Percentiles rank a stretch among this genome's conserved stretches.
Evolutionary conservation across 2,329 filamentous ascomycete genomes (phyloP).

Genomic region (Botrytis fabae): DNA sequence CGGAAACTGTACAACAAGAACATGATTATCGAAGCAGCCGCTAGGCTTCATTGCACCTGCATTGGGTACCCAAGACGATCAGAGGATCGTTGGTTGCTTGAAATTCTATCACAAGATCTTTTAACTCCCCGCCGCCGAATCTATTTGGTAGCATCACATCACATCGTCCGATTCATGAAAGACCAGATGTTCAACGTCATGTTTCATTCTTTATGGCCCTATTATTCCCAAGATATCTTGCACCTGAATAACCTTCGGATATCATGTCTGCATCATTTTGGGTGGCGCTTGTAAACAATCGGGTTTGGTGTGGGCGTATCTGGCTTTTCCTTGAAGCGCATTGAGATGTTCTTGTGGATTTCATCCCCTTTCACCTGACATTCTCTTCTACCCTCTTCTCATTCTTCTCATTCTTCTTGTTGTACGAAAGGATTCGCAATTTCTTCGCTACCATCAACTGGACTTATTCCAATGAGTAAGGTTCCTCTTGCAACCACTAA

Average conservation of each 20-base stretch:
- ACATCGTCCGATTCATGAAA: neutral
- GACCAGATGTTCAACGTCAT: slow-evolving; percentile 2
- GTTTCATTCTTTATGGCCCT: neutral
- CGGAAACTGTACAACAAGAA: neutral
- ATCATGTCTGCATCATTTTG: neutral
- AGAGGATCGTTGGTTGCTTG: neutral
- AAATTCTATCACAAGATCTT: neutral
- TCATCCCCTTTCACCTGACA: neutral
- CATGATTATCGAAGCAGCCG: neutral
- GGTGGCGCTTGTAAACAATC: neutral
- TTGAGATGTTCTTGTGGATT: neutral
- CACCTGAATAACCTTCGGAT: neutral
- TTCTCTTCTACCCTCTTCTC: neutral
- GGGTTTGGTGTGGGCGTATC: neutral
- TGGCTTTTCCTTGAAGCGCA: neutral
- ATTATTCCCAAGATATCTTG: neutral
- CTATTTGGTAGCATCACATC: neutral
- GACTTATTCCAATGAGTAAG: slow-evolving; percentile 87
- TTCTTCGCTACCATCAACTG: slow-evolving; percentile 90
- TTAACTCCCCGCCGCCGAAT: neutral
- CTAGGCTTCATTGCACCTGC: slow-evolving; percentile 9
- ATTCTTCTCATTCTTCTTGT: slow-evolving; percentile 56
- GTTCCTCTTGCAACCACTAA: slow-evolving; percentile 88
- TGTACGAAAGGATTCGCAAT: slow-evolving; percentile 92
- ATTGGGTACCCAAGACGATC: neutral